These are phyloP conservation scores for Zychaea mexicana DNA, from an alignment of 371 early-diverging fungal genomes.

Conservation along the genomic window DNA sequence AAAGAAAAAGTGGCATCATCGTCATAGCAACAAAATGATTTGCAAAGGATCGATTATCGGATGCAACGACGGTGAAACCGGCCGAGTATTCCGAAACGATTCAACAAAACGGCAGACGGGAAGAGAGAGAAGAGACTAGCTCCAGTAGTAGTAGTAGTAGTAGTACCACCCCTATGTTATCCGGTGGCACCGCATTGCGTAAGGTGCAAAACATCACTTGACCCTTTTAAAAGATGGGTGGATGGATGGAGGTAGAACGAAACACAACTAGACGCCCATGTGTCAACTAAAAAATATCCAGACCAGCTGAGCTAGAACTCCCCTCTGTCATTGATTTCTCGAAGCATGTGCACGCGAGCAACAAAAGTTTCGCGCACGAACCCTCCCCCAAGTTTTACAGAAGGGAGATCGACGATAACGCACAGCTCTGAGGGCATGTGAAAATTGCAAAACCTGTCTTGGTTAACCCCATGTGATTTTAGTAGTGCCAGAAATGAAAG, in stretches of 20 bases:
- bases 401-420: conserved; percentile 2
- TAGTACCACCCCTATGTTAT: too few species aligned
- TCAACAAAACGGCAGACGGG: too few species aligned
- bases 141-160: too few species aligned
- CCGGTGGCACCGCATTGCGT: background rate
- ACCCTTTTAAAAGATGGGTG: too few species aligned
- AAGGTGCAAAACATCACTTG: background rate
- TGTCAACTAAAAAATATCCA: background rate
- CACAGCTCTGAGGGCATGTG: background rate
- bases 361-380: background rate
- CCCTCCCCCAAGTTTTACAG: background rate
- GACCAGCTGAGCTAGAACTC: background rate
- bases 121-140: too few species aligned
- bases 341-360: background rate
- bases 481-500: too few species aligned
- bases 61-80: background rate
- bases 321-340: background rate
- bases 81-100: background rate
- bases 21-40: background rate
- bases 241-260: too few species aligned
- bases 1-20: background rate
- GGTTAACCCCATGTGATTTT: background rate
- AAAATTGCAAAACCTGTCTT: background rate
- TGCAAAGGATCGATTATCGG: background rate
- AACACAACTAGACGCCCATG: too few species aligned